Conservation (phyloP, 805 yeast species). For the Candida vaughaniae region DNA sequence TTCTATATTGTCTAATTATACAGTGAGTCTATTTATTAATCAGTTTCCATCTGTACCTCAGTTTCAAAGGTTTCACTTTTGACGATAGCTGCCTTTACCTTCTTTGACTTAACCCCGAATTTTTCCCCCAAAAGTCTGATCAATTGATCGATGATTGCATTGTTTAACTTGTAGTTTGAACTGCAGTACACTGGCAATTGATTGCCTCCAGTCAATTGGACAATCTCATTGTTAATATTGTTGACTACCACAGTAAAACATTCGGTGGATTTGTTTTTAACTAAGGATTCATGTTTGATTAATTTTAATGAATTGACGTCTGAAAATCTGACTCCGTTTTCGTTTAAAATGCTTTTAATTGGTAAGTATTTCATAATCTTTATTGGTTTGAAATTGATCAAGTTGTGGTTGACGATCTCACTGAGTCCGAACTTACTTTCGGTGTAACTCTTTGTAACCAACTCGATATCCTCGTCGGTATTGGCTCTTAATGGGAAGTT, state of each 20-base stretch:
- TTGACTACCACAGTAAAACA: constrained; percentile 62
- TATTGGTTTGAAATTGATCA: constrained; percentile 72
- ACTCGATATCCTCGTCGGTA: constrained; percentile 40
- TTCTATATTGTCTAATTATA: too few relatives aligned
- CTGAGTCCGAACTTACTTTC: constrained; percentile 70
- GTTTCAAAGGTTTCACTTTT: constrained; percentile 4
- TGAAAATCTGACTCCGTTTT: constrained; percentile 18
- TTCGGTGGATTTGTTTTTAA: constrained; percentile 74
- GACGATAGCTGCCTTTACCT: constrained; percentile 43
- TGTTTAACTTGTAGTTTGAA: constrained; percentile 64
- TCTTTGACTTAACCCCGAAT: constrained; percentile 66
- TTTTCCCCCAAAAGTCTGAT: constrained; percentile 64
- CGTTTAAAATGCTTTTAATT: constrained; percentile 62
- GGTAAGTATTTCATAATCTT: constrained; percentile 74
- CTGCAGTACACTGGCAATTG: constrained; percentile 86
- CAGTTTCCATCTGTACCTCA: constrained; percentile 14
- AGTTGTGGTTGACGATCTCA: constrained; percentile 77
- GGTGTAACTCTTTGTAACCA: constrained; percentile 54
- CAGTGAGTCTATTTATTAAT: too few relatives aligned
- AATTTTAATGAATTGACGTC: constrained; percentile 67
- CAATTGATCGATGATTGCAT: constrained; percentile 25
- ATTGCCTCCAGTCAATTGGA: constrained; percentile 68
- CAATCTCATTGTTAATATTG: constrained; percentile 49
- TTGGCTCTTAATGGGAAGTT: constrained; percentile 55
- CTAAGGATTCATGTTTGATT: constrained; percentile 40